phyloP scores from a whole-genome alignment of 345 rosid genomes.

The Viola odorata region DNA sequence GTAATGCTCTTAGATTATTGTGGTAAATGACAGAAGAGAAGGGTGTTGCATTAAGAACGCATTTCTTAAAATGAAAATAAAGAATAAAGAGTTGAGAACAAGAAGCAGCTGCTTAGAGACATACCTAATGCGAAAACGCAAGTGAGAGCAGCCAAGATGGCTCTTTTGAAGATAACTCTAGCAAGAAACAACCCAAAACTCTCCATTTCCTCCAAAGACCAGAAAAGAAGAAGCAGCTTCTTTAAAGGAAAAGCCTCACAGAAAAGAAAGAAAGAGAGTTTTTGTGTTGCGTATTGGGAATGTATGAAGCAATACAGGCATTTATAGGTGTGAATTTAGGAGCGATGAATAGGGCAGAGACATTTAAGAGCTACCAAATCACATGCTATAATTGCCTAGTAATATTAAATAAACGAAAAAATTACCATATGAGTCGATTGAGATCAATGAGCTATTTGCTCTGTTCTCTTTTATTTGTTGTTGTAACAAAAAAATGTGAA shows the following conservation, averaged over 20 bases:
- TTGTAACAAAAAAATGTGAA: no score
- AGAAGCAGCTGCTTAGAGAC: neutral
- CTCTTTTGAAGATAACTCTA: slow-evolving; percentile 20
- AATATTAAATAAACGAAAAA: no score
- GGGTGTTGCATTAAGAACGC: neutral
- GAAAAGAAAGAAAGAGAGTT: neutral
- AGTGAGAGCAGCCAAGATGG: slow-evolving; percentile 39
- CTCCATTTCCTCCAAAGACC: slow-evolving; percentile 20
- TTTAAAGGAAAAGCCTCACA: neutral
- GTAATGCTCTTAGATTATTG: no score
- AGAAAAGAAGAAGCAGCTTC: slow-evolving; percentile 19
- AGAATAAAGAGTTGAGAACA: neutral
- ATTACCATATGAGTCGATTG: no score
- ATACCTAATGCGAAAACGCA: slow-evolving; percentile 57
- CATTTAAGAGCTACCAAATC: neutral
- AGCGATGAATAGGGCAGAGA: neutral
- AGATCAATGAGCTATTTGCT: no score
- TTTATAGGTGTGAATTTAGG: neutral
- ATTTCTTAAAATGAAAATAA: no score
- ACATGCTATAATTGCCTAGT: no score
- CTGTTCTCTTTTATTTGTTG: no score
- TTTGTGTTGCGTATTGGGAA: neutral
- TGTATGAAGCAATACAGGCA: neutral
- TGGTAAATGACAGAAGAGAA: no score
- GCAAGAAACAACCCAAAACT: slow-evolving; percentile 12